Base-by-base conservation (phyloP, 306 rosid genomes). In the Trifolium fragiferum region DNA sequence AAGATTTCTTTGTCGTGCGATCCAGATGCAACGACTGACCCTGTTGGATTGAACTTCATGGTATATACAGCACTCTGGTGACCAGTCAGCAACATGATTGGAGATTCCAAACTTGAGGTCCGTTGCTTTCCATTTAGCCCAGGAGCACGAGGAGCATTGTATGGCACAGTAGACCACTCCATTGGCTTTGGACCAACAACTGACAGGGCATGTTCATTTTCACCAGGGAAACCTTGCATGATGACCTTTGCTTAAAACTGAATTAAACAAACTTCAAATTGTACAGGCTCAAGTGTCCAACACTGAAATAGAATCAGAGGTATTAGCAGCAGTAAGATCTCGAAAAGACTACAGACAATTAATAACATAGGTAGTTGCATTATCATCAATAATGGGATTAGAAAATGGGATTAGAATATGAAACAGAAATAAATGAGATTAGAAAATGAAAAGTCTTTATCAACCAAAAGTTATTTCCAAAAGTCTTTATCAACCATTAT, bases 1-100 rank as follows among this genome's bases (percentile, higher is more conserved):
- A 94, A 94, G 78, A 91, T 94, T 81, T 94, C 97, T 70, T 40
- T 86, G 92, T 94, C 98, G 50, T 94, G 96, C 5, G 97, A 94
- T 73, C 98, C 98, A 33, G 98, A 94, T 50, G 97, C 98, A 67
- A 91, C 10, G 14, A 88, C 93, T 59, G 90, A 84, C 84, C 97
- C 98, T 4, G 87, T 75, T 58, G 97, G 96, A 70, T 91, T 91
- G 81, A 94, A 91, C 86, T 94, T 91, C 96, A 91, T 80, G 65
- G 98, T 90, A 81, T 91, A 94, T 57, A 94, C 66, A 61, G 87
- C 88, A 79, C 98, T 94, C 83, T 94, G 94, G 78, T 94, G 98
- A 54, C 98, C 98, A 0, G 86, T 21, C 84, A 94, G 78, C 83
- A 90, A 72, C 98, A 94, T 91, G 82, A 94, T 91, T 57, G 96